Conservation (phyloP, 108 stramenopile species). For the Cylindrotheca closterium region DNA sequence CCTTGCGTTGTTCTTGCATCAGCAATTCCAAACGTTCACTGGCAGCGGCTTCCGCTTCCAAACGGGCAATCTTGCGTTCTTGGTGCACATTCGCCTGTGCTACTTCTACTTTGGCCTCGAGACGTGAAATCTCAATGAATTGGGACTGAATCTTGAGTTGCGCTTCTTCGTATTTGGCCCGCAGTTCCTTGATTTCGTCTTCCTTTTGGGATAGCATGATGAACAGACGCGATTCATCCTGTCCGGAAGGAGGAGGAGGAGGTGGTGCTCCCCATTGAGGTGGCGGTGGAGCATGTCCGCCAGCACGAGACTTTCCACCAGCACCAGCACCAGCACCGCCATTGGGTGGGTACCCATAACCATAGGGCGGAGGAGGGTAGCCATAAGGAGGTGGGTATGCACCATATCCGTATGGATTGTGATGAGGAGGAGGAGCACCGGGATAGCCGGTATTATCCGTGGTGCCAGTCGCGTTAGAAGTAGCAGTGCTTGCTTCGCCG, state of each 20-base stretch:
- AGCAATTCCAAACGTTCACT: background rate
- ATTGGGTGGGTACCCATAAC: conserved; percentile 2
- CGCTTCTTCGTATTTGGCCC: conserved; percentile 8
- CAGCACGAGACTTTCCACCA: background rate
- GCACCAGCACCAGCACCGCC: background rate
- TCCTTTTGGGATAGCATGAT: conserved; percentile 23
- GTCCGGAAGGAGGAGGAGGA: background rate
- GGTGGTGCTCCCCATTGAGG: background rate
- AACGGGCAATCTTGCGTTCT: conserved; percentile 16
- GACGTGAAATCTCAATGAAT: conserved; percentile 6
- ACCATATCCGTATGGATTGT: too few relatives aligned
- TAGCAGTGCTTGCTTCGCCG: background rate
- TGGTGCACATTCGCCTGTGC: background rate
- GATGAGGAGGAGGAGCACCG: background rate
- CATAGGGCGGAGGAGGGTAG: conserved; percentile 18
- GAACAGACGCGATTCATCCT: conserved; percentile 4
- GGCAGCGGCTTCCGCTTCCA: conserved; percentile 19
- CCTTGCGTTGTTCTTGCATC: background rate
- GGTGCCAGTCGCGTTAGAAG: background rate
- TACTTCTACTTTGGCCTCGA: conserved; percentile 18
- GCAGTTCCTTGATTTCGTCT: conserved; percentile 20
- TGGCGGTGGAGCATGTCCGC: background rate
- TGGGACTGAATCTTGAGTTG: conserved; percentile 17
- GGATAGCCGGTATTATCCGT: background rate
- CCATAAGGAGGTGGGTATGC: background rate